Evolutionary conservation across 202 grass and related monocot species (phyloP).

Genomic region (Setaria italica): DNA sequence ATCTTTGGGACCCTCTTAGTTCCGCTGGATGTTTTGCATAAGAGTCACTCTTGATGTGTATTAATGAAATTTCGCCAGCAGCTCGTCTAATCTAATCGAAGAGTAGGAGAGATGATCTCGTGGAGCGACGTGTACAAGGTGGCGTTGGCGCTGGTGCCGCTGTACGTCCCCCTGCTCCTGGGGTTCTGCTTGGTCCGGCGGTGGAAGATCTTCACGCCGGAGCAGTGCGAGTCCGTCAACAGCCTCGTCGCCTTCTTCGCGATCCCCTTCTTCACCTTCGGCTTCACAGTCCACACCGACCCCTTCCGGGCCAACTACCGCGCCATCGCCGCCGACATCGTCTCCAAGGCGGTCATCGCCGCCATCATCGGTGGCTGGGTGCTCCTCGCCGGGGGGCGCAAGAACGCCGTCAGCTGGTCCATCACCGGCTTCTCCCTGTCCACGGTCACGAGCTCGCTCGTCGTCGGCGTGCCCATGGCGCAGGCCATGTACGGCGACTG

Average conservation of each 20-base stretch:
- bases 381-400: slow-evolving; percentile 34
- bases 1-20: too few species aligned
- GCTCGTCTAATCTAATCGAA: too few species aligned
- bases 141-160: slow-evolving; percentile 68
- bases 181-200: slow-evolving; percentile 81
- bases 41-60: too few species aligned
- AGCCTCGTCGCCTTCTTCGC: slow-evolving; percentile 90
- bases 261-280: slow-evolving; percentile 89
- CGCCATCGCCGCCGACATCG: slow-evolving; percentile 77
- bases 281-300: slow-evolving; percentile 85
- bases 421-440: slow-evolving; percentile 84
- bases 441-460: slow-evolving; percentile 84
- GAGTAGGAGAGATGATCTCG: slow-evolving; percentile 51
- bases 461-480: slow-evolving; percentile 84
- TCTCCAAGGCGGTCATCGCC: slow-evolving; percentile 77
- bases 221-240: slow-evolving; percentile 96
- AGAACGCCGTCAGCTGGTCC: slow-evolving; percentile 57
- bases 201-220: slow-evolving; percentile 81
- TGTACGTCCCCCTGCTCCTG: slow-evolving; percentile 85
- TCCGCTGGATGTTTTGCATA: too few species aligned
- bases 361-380: slow-evolving; percentile 59
- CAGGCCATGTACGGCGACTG: slow-evolving; percentile 92
- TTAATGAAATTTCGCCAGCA: too few species aligned
- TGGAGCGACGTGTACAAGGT: slow-evolving; percentile 83
- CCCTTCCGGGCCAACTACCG: slow-evolving; percentile 93